A percentile compares a stretch with the other conserved stretches of the same genome.
These are phyloP conservation scores for Polygonum aviculare DNA, from an alignment of 148 eudicot genomes.

Conservation along the genomic window DNA sequence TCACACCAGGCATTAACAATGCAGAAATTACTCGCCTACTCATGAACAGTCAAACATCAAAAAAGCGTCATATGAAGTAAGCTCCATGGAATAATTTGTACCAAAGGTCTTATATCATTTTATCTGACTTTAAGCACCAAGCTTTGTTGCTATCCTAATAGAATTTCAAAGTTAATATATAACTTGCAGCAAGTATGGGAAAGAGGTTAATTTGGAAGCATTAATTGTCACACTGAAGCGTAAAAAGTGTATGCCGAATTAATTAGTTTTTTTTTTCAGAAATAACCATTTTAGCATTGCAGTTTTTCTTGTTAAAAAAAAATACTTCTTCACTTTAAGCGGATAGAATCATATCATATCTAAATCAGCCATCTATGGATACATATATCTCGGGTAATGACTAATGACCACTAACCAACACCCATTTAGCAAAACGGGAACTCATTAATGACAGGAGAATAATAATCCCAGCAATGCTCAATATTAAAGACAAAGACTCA, in stretches of 20 bases:
- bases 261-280: not conserved
- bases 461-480: conserved; percentile 2
- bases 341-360: not conserved
- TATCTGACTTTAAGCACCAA: not conserved
- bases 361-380: not conserved
- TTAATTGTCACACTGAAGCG: not conserved
- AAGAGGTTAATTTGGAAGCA: not conserved
- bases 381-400: not conserved
- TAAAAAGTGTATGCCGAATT: not conserved
- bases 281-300: not conserved
- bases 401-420: not conserved
- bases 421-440: not conserved
- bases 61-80: not conserved
- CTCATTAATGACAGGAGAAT: not conserved
- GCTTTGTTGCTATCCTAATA: not conserved
- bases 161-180: not conserved
- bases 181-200: not conserved
- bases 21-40: not conserved
- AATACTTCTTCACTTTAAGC: not conserved
- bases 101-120: not conserved
- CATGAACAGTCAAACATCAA: not conserved
- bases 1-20: not conserved
- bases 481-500: conserved; percentile 38
- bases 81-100: not conserved
- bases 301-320: not conserved